Evolutionary conservation across 2,329 filamentous ascomycete genomes (phyloP), one percentile per base, ranked within the genome.

Genomic region (Fusarium neocosmosporiellum): DNA sequence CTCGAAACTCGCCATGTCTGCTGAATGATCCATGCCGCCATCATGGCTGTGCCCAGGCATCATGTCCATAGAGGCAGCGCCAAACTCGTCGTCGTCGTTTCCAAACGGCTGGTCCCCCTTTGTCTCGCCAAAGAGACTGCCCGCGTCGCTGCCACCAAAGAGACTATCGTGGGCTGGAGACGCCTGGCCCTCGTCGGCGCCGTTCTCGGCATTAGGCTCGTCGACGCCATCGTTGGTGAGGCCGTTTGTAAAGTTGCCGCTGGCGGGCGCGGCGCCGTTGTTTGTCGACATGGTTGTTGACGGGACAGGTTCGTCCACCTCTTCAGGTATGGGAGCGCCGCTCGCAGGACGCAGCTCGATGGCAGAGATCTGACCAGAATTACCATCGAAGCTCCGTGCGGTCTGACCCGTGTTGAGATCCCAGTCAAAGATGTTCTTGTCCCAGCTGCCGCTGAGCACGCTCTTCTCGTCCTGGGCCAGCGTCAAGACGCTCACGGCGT

Each of bases 371-470:
- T 99, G 96, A 7, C 93, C 88, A 16, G 92, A 93, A 61, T 88
- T 94, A 2, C 93, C 92, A 54, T 92, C 91, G 78, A 96, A 99
- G 6, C 88, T 88, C 13, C 95, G 89, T 72, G 91, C 91, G 8
- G 93, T 87, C 76, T 93, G 88, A 0, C 96, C 96, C 1, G 90
- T 96, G 77, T 98, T 94, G 29, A 99, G 82, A 80, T 98, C 96
- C 96, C 96, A 99, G 80, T 98, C 95, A 61, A 95, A 89, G 1
- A 98, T 92, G 20, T 90, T 93, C 83, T 98, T 98, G 82, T 99
- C 96, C 96, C 96, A 99, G 80, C 95, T 96, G 5, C 96, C 96
- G 36, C 95, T 98, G 10, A 99, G 83, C 5, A 98, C 89, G 41
- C 92, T 95, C 77, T 88, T 92, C 84, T 99, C 96, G 75, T 98